phyloP scores from a whole-genome alignment of 2,329 filamentous ascomycete genomes.

The Colletotrichum destructivum region DNA sequence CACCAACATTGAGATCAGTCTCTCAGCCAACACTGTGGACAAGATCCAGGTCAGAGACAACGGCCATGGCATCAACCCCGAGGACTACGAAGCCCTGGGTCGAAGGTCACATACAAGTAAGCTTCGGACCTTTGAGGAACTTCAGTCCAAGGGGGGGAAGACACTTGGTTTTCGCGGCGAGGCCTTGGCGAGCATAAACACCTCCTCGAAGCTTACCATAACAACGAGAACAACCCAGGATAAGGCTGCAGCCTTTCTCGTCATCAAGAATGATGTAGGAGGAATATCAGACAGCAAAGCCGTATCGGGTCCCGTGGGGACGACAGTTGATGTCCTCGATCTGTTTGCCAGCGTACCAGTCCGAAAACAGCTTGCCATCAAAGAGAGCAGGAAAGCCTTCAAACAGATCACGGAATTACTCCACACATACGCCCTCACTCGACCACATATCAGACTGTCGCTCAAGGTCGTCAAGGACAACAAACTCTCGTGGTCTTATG shows the following conservation, averaged over 20 bases:
- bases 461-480: constrained; percentile 71
- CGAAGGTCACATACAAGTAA: constrained; percentile 82
- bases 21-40: constrained; percentile 78
- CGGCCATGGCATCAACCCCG: constrained; percentile 76
- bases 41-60: constrained; percentile 81
- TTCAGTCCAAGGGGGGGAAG: constrained; percentile 68
- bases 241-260: constrained; percentile 67
- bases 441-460: constrained; percentile 73
- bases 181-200: constrained; percentile 77
- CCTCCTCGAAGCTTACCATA: constrained; percentile 72
- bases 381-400: constrained; percentile 70
- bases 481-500: constrained; percentile 73
- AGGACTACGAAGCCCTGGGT: constrained; percentile 75
- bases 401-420: constrained; percentile 72
- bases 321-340: constrained; percentile 73
- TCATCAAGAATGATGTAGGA: constrained; percentile 58
- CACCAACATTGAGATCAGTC: constrained; percentile 74
- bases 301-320: constrained; percentile 74
- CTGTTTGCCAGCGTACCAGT: constrained; percentile 76
- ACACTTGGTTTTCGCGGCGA: constrained; percentile 85
- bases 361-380: constrained; percentile 70
- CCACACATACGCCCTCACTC: constrained; percentile 76
- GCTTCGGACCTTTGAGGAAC: constrained; percentile 74
- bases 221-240: constrained; percentile 76
- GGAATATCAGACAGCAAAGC: constrained; percentile 56